phyloP scores from a whole-genome alignment of 2,329 filamentous ascomycete species.

The Aureobasidium sp. region DNA sequence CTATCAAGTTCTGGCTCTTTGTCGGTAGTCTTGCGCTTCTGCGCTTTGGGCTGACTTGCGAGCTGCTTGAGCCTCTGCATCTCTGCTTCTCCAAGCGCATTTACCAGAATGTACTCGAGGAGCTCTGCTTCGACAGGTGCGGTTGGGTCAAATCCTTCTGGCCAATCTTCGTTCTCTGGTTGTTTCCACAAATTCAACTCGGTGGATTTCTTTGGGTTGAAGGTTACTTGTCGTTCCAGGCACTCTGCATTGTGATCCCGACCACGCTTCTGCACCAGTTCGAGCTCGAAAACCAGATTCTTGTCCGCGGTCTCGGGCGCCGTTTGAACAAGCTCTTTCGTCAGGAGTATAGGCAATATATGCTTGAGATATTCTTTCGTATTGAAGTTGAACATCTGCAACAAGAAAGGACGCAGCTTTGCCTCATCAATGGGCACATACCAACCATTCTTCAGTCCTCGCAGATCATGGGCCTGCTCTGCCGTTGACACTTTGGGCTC shows the following conservation, averaged over 20 bases:
- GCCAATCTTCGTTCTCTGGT: conserved; percentile 24
- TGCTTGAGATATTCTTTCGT: conserved; percentile 34
- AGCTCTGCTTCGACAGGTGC: conserved; percentile 33
- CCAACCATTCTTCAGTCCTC: conserved; percentile 28
- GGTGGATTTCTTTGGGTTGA: conserved; percentile 16
- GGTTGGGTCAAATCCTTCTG: conserved; percentile 28
- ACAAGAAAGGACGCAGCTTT: conserved; percentile 30
- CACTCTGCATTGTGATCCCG: conserved; percentile 22
- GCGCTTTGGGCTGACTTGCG: not conserved
- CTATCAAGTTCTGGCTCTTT: not conserved
- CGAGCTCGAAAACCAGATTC: conserved; percentile 27
- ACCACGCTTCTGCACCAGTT: conserved; percentile 25
- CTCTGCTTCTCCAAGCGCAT: conserved; percentile 23
- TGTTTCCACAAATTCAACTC: not conserved
- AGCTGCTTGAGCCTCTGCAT: not conserved
- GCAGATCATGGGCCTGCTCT: conserved; percentile 26
- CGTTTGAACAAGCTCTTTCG: conserved; percentile 21
- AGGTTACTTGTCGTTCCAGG: conserved; percentile 30
- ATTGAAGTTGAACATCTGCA: conserved; percentile 33
- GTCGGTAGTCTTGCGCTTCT: conserved; percentile 8
- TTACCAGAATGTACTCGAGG: conserved; percentile 28
- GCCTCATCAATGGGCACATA: conserved; percentile 28
- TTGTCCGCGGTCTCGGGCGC: conserved; percentile 18
- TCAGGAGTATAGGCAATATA: conserved; percentile 33
- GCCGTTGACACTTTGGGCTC: conserved; percentile 30